A percentile compares a stretch with the other conserved stretches of the same genome.
phyloP scores from a whole-genome alignment of 2,329 filamentous ascomycete genomes.

The Cordyceps cateniannulata region DNA sequence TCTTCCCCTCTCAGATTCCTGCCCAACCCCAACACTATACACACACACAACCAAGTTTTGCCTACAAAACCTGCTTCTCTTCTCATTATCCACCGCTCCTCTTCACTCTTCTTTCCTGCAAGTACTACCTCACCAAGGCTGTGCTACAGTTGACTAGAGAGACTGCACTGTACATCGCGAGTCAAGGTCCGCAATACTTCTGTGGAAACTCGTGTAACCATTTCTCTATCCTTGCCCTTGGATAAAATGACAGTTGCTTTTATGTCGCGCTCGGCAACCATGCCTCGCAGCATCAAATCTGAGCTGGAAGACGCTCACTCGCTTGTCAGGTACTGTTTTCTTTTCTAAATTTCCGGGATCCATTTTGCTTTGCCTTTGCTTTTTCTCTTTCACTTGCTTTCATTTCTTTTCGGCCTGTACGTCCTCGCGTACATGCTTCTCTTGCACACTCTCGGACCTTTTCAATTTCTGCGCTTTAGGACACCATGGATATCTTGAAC shows the following conservation, averaged over 20 bases:
- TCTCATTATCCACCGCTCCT: slow-evolving; percentile 14
- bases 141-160: slow-evolving; percentile 6
- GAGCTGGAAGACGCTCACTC: slow-evolving; percentile 55
- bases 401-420: neutral
- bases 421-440: neutral
- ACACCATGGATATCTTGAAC: slow-evolving; percentile 6
- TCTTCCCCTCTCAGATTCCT: slow-evolving; percentile 30
- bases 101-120: slow-evolving; percentile 14
- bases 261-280: slow-evolving; percentile 41
- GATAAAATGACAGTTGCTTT: slow-evolving; percentile 44
- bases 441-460: slow-evolving; percentile 11
- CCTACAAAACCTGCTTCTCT: slow-evolving; percentile 11
- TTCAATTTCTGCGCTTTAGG: neutral
- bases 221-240: slow-evolving; percentile 24
- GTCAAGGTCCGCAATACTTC: slow-evolving; percentile 9
- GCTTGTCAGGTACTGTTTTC: slow-evolving; percentile 57
- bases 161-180: slow-evolving; percentile 8
- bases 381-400: slow-evolving; percentile 14
- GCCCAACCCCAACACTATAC: slow-evolving; percentile 18
- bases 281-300: slow-evolving; percentile 46
- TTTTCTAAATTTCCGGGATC: slow-evolving; percentile 33
- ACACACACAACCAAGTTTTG: slow-evolving; percentile 16
- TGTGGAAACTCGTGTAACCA: slow-evolving; percentile 10
- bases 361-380: slow-evolving; percentile 27
- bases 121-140: slow-evolving; percentile 1